A percentile compares a stretch with the other conserved stretches of the same genome.
These are phyloP conservation scores for Aspergillus spinulosporus DNA, from an alignment of 2,329 filamentous ascomycete genomes.

Conservation along the genomic window DNA sequence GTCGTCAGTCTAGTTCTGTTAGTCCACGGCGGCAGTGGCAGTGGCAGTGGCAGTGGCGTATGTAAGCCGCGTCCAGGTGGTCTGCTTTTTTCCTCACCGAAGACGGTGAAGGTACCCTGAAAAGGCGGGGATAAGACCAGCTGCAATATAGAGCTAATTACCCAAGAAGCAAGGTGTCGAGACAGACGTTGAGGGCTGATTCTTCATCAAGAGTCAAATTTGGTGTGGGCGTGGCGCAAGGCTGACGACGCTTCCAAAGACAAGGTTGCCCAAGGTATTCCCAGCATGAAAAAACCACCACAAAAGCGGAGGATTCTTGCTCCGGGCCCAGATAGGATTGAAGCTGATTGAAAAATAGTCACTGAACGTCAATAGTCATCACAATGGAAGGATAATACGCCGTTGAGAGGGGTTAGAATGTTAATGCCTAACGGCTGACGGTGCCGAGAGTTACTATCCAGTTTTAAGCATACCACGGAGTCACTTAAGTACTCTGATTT, in stretches of 20 bases:
- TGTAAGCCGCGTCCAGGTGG: constrained; percentile 23
- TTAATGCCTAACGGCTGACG: constrained; percentile 11
- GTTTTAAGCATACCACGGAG: not conserved
- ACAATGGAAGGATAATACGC: constrained; percentile 10
- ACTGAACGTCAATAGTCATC: not conserved
- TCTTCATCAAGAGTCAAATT: not conserved
- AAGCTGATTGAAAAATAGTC: not conserved
- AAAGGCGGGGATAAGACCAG: not conserved
- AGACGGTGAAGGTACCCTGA: not conserved
- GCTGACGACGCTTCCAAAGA: constrained; percentile 10
- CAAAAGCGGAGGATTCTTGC: not conserved
- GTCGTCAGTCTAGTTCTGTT: constrained; percentile 10
- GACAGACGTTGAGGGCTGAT: not conserved
- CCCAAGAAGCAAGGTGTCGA: not conserved
- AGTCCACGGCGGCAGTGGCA: constrained; percentile 6
- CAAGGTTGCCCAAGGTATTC: not conserved
- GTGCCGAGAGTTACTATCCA: not conserved
- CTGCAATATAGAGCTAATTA: not conserved
- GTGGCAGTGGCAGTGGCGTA: constrained; percentile 15
- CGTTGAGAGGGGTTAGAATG: constrained; percentile 5
- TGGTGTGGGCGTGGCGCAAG: constrained; percentile 13
- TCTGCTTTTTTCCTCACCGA: not conserved
- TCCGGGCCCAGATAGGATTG: not conserved
- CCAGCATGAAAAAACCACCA: constrained; percentile 6
- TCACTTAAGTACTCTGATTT: not conserved